A percentile compares a stretch with the other conserved stretches of the same genome.
Evolutionary conservation across 2,329 filamentous ascomycete species (phyloP).

Genomic region (Cytospora mali): DNA sequence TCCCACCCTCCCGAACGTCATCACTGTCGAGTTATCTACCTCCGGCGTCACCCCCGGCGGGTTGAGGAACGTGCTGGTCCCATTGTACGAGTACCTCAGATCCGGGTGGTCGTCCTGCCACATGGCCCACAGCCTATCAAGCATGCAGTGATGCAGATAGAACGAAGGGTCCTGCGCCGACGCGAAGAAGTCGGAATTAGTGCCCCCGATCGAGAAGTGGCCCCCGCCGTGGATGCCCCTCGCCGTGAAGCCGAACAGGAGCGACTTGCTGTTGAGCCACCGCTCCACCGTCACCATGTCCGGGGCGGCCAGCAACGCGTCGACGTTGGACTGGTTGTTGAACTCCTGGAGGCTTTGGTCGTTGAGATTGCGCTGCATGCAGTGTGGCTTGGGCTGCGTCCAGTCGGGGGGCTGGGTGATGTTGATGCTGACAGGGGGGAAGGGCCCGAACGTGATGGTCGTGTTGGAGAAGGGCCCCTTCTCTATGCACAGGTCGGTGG

Average conservation of each 20-base stretch:
- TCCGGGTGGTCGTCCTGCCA: slow-evolving; percentile 28
- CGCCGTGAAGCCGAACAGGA: slow-evolving; percentile 12
- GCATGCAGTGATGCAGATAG: slow-evolving; percentile 39
- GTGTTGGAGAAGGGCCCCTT: slow-evolving; percentile 33
- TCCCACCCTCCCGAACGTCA: slow-evolving; percentile 16
- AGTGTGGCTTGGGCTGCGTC: slow-evolving; percentile 19
- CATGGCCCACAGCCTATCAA: slow-evolving; percentile 32
- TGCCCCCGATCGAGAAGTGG: slow-evolving; percentile 21
- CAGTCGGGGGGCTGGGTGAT: slow-evolving; percentile 27
- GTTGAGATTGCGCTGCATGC: slow-evolving; percentile 26
- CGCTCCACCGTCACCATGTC: slow-evolving; percentile 28
- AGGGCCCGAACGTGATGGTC: slow-evolving; percentile 31
- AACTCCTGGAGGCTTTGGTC: not conserved
- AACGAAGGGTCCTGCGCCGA: slow-evolving; percentile 38
- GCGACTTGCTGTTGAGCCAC: slow-evolving; percentile 17
- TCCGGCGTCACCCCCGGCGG: slow-evolving; percentile 10
- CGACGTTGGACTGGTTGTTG: slow-evolving; percentile 27
- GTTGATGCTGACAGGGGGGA: slow-evolving; percentile 28
- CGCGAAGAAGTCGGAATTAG: slow-evolving; percentile 11
- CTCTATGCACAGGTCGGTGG: slow-evolving; percentile 31
- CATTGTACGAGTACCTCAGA: slow-evolving; percentile 19
- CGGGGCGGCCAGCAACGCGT: slow-evolving; percentile 28
- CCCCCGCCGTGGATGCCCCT: slow-evolving; percentile 23
- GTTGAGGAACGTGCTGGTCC: slow-evolving; percentile 23
- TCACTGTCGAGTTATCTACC: slow-evolving; percentile 18